These are phyloP conservation scores for Tetrapisispora nanseiensis DNA, from an alignment of 805 yeast genomes.

Conservation along the genomic window DNA sequence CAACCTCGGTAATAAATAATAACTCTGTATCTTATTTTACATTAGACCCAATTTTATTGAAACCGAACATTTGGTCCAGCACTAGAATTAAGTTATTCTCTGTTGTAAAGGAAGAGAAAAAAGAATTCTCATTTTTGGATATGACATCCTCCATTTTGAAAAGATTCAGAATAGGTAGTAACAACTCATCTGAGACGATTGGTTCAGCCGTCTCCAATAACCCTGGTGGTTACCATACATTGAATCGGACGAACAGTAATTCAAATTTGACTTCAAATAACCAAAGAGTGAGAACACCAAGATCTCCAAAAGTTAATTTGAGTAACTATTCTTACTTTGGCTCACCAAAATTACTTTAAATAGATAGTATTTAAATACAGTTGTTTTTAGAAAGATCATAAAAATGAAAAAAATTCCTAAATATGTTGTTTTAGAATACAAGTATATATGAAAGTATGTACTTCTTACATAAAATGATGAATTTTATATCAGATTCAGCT, in stretches of 20 bases:
- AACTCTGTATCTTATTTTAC: conserved; percentile 12
- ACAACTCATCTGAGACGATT: conserved; percentile 3
- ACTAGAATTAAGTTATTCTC: conserved; percentile 44
- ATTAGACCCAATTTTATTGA: conserved; percentile 25
- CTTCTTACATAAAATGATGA: neutral
- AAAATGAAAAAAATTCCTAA: too few species aligned
- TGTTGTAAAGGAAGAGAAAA: conserved; percentile 33
- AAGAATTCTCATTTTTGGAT: conserved; percentile 34
- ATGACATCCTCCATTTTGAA: conserved; percentile 32
- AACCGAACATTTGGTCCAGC: conserved; percentile 43
- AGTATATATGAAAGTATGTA: too few species aligned
- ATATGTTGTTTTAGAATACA: too few species aligned
- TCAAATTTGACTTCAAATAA: conserved; percentile 9
- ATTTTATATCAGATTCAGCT: neutral
- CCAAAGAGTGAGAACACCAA: conserved; percentile 15
- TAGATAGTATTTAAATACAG: neutral
- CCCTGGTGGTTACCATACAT: conserved; percentile 2
- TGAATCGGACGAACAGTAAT: conserved; percentile 3
- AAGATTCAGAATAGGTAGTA: conserved; percentile 27
- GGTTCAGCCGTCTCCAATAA: conserved; percentile 6
- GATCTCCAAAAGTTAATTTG: conserved; percentile 7
- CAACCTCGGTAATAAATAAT: conserved; percentile 11
- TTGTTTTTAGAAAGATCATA: too few species aligned
- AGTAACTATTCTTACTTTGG: conserved; percentile 6
- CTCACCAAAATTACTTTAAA: conserved; percentile 6